These are phyloP conservation scores for Clarireedia monteithiana DNA, from an alignment of 2,329 filamentous ascomycete genomes.

Conservation along the genomic window DNA sequence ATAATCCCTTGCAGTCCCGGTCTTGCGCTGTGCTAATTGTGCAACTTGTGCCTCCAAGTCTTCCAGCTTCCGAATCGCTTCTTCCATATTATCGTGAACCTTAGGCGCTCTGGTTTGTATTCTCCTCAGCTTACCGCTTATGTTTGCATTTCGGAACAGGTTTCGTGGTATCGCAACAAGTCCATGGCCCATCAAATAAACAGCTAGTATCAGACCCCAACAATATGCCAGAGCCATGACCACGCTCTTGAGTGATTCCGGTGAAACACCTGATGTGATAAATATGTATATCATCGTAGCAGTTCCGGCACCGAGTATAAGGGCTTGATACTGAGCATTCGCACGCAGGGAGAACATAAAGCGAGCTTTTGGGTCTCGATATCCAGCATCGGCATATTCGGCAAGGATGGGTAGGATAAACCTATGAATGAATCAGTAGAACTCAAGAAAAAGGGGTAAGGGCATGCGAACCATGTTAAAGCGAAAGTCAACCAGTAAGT, in stretches of 20 bases:
- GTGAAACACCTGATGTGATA: constrained; percentile 64
- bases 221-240: constrained; percentile 93
- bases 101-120: constrained; percentile 74
- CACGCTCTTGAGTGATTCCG: constrained; percentile 68
- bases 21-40: constrained; percentile 74
- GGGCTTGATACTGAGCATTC: constrained; percentile 83
- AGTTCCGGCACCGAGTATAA: constrained; percentile 62
- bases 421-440: constrained; percentile 38
- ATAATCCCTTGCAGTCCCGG: constrained; percentile 65
- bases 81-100: constrained; percentile 79
- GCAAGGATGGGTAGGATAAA: constrained; percentile 86
- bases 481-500: constrained; percentile 96
- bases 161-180: constrained; percentile 82
- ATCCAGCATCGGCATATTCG: constrained; percentile 91
- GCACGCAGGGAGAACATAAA: constrained; percentile 76
- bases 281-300: constrained; percentile 78
- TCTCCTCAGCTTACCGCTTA: constrained; percentile 64
- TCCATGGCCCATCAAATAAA: constrained; percentile 97
- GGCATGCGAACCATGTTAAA: constrained; percentile 67
- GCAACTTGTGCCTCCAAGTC: constrained; percentile 73
- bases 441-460: not conserved
- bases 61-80: constrained; percentile 71
- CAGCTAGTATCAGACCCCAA: constrained; percentile 84
- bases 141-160: constrained; percentile 71
- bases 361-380: constrained; percentile 75